Percentiles rank a stretch among this genome's conserved stretches.
phyloP scores from a whole-genome alignment of 2,329 filamentous ascomycete species.

The Aspergillus piperis region DNA sequence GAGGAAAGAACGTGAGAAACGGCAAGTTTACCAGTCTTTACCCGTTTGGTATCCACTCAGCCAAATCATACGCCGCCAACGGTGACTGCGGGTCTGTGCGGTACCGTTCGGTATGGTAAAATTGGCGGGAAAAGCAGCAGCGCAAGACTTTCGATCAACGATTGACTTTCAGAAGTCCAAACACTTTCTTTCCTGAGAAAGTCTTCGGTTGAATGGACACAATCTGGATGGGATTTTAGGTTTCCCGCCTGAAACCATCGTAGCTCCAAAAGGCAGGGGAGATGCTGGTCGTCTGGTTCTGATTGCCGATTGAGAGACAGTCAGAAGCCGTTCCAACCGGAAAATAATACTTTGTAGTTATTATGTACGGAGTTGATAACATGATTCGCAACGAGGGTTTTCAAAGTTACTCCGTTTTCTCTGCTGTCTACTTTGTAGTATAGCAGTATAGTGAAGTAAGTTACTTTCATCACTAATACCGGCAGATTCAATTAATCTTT shows the following conservation, averaged over 20 bases:
- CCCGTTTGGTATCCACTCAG: neutral
- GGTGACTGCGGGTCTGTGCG: neutral
- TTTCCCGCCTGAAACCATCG: constrained; percentile 4
- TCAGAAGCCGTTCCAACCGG: neutral
- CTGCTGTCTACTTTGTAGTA: too few relatives aligned
- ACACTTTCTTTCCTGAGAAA: neutral
- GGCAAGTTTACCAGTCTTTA: constrained; percentile 1
- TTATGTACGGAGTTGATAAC: too few relatives aligned
- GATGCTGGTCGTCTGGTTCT: neutral
- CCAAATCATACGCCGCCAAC: neutral
- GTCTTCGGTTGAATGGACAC: neutral
- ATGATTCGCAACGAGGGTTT: too few relatives aligned
- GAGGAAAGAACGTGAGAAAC: neutral
- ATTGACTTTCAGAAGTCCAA: neutral
- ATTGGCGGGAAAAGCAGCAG: constrained; percentile 5
- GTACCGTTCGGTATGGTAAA: constrained; percentile 3
- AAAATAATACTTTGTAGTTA: neutral
- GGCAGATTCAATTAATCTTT: neutral
- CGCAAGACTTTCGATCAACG: neutral
- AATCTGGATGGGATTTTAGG: neutral
- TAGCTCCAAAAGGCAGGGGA: neutral
- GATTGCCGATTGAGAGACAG: neutral
- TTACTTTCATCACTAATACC: too few relatives aligned
- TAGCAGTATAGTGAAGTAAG: too few relatives aligned
- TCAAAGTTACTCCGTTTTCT: too few relatives aligned